phyloP scores from a whole-genome alignment of 1,284 basidiomycete species.

The Trichosporon ovoides region DNA sequence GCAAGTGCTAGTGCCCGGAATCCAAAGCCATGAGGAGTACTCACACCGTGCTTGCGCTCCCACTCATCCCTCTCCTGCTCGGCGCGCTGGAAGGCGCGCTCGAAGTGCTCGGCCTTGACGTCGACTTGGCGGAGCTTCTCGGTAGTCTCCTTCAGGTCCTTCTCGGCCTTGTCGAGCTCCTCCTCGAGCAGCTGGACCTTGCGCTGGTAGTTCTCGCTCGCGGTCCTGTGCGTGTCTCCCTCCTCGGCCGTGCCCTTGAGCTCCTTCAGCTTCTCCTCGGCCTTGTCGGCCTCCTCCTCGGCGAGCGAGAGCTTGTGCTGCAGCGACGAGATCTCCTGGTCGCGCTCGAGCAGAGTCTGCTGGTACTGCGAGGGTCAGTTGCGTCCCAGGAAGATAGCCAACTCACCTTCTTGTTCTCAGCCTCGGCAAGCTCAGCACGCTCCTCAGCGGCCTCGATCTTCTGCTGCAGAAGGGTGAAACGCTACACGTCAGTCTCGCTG shows the following conservation, averaged over 20 bases:
- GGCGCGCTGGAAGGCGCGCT: conserved; percentile 77
- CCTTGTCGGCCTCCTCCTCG: conserved; percentile 69
- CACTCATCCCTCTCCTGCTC: conserved; percentile 89
- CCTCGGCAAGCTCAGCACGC: conserved; percentile 77
- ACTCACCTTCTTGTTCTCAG: conserved; percentile 65
- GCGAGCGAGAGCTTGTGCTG: conserved; percentile 67
- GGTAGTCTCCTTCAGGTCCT: conserved; percentile 92
- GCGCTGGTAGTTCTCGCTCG: conserved; percentile 69
- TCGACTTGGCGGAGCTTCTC: conserved; percentile 98
- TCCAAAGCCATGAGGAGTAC: no score
- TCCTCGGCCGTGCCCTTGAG: conserved; percentile 68
- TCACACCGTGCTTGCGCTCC: conserved; percentile 93
- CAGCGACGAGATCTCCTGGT: conserved; percentile 83
- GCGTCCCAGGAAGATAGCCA: neutral
- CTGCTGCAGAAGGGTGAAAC: conserved; percentile 61
- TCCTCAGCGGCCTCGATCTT: conserved; percentile 78
- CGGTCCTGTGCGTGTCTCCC: conserved; percentile 66
- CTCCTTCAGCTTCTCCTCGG: conserved; percentile 66
- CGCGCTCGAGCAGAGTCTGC: conserved; percentile 72
- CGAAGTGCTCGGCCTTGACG: conserved; percentile 98
- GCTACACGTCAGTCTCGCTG: conserved; percentile 44
- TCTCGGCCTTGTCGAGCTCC: conserved; percentile 92
- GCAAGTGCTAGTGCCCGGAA: no score
- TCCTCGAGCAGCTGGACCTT: conserved; percentile 92
- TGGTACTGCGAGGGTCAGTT: conserved; percentile 52